A percentile compares a stretch with the other conserved stretches of the same genome.
These are phyloP conservation scores for Backusella liffmaniae DNA, from an alignment of 192 early-diverging fungal genomes.

Conservation along the genomic window DNA sequence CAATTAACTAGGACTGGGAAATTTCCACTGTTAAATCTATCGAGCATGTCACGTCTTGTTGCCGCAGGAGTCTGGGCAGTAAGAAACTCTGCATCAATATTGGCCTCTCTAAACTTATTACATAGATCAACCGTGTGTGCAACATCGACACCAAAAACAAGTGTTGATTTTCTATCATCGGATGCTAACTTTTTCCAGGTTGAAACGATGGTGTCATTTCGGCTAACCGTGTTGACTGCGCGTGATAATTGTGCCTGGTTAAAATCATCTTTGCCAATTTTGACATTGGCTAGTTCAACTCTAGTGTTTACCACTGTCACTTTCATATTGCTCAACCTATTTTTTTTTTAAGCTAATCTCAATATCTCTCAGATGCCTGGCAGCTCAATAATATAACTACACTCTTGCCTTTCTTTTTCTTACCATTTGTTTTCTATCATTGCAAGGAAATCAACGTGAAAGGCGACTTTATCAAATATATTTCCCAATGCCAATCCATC, in stretches of 20 bases:
- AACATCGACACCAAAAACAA: slow-evolving; percentile 90
- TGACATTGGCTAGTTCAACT: slow-evolving; percentile 50
- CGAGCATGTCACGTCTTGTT: slow-evolving; percentile 57
- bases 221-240: slow-evolving; percentile 52
- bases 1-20: slow-evolving; percentile 89
- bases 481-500: slow-evolving; percentile 69
- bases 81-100: slow-evolving; percentile 53
- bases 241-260: slow-evolving; percentile 47
- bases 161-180: slow-evolving; percentile 54
- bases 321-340: slow-evolving; percentile 64
- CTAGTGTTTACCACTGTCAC: slow-evolving; percentile 66
- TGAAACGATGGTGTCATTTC: slow-evolving; percentile 67
- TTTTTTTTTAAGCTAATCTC: not conserved
- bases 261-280: slow-evolving; percentile 61
- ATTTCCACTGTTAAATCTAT: slow-evolving; percentile 55
- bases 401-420: not conserved
- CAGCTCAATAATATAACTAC: no score
- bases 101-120: slow-evolving; percentile 48
- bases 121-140: slow-evolving; percentile 65
- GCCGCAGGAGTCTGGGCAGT: slow-evolving; percentile 53
- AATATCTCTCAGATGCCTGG: no score
- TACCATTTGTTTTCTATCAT: slow-evolving; percentile 87
- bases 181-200: slow-evolving; percentile 57
- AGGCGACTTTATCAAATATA: slow-evolving; percentile 80
- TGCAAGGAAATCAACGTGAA: slow-evolving; percentile 66